Evolutionary conservation across 2,329 filamentous ascomycete genomes (phyloP).

Genomic region (Fusarium praegraminearum): DNA sequence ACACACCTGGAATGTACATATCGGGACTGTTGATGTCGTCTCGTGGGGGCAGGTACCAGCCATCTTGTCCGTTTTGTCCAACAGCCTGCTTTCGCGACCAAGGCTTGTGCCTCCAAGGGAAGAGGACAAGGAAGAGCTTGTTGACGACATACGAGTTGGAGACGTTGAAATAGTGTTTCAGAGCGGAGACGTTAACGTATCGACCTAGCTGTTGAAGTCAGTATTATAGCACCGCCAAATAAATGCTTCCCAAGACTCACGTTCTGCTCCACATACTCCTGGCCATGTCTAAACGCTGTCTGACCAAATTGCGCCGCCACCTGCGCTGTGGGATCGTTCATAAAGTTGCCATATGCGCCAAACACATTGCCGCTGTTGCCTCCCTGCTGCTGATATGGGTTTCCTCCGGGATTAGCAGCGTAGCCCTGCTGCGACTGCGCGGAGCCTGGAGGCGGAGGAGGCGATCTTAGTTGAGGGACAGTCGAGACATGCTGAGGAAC

Average conservation of each 20-base stretch:
- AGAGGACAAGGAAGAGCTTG: slow-evolving; percentile 93
- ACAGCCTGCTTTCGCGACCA: slow-evolving; percentile 92
- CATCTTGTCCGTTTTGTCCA: slow-evolving; percentile 75
- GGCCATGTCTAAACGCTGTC: slow-evolving; percentile 89
- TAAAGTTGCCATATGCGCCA: slow-evolving; percentile 88
- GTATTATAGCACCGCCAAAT: slow-evolving; percentile 10
- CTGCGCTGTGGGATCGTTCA: slow-evolving; percentile 94
- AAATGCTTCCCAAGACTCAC: slow-evolving; percentile 63
- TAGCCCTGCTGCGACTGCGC: slow-evolving; percentile 74
- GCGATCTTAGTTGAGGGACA: slow-evolving; percentile 95
- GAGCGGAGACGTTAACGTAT: slow-evolving; percentile 90
- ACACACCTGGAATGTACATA: slow-evolving; percentile 90
- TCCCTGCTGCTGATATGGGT: slow-evolving; percentile 78
- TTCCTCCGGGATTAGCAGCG: slow-evolving; percentile 76
- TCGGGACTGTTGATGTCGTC: slow-evolving; percentile 98
- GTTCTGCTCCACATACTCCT: slow-evolving; percentile 96
- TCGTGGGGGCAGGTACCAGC: slow-evolving; percentile 87
- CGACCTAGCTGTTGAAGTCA: slow-evolving; percentile 62
- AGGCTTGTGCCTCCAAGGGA: slow-evolving; percentile 97
- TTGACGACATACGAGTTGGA: slow-evolving; percentile 96
- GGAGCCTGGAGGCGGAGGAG: slow-evolving; percentile 81
- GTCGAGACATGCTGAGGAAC: slow-evolving; percentile 98
- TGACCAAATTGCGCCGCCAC: slow-evolving; percentile 95
- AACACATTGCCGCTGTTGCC: slow-evolving; percentile 66
- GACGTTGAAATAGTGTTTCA: slow-evolving; percentile 99